Conservation (phyloP, 495 filamentous ascomycete species). For the Xylaria intraflava region DNA sequence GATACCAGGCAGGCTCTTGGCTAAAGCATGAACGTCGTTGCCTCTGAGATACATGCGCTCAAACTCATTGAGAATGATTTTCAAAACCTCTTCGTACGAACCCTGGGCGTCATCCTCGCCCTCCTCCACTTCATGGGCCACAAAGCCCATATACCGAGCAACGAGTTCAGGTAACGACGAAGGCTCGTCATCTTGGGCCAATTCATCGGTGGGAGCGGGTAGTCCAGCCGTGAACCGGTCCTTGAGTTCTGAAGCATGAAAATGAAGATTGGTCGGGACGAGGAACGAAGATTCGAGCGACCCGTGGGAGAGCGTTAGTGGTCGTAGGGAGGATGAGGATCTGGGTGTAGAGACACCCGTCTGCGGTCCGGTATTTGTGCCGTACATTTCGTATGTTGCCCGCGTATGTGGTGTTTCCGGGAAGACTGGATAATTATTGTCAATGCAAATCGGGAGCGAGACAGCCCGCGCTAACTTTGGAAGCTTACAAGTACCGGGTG, state of each 20-base stretch:
- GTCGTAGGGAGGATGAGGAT: constrained; percentile 78
- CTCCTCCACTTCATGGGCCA: constrained; percentile 77
- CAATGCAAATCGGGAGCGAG: too few relatives aligned
- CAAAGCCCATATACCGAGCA: constrained; percentile 82
- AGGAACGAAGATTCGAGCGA: constrained; percentile 93
- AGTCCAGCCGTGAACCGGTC: constrained; percentile 77
- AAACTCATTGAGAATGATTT: constrained; percentile 85
- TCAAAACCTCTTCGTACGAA: constrained; percentile 80
- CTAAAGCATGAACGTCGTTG: constrained; percentile 92
- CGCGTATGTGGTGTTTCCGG: not conserved
- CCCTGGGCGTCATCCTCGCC: constrained; percentile 84
- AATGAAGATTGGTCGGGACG: constrained; percentile 88
- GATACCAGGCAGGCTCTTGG: constrained; percentile 78
- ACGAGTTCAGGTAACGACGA: constrained; percentile 88
- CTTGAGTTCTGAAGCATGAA: constrained; percentile 87
- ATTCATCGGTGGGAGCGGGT: constrained; percentile 86
- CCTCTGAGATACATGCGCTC: constrained; percentile 89
- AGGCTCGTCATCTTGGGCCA: constrained; percentile 95
- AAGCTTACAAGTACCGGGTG: too few relatives aligned
- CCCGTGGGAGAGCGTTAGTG: constrained; percentile 82
- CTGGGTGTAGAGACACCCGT: constrained; percentile 94
- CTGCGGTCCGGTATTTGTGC: constrained; percentile 71
- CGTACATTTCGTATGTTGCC: constrained; percentile 61
- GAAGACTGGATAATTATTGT: not conserved
- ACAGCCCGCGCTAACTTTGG: too few relatives aligned